phyloP scores from a whole-genome alignment of 2,329 filamentous ascomycete genomes.

The Pseudogymnoascus sp. region DNA sequence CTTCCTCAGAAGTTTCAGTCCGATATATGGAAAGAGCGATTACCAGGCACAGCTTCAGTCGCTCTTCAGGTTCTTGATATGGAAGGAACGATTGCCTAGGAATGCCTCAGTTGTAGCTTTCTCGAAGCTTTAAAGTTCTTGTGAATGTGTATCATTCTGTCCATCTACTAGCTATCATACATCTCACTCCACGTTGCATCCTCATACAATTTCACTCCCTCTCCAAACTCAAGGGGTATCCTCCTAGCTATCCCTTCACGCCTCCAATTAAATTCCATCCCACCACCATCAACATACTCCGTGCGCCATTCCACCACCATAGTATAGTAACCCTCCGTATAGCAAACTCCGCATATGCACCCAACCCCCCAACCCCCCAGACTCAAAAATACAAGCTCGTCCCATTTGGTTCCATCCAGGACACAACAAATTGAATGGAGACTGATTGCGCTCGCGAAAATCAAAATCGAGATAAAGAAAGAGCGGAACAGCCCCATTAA shows the following conservation, averaged over 20 bases:
- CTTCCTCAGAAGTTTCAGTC: too few relatives aligned
- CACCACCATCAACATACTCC: slow-evolving; percentile 1
- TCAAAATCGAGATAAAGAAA: background rate
- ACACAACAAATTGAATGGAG: background rate
- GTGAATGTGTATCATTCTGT: background rate
- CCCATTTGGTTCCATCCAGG: slow-evolving; percentile 1
- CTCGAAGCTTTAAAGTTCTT: background rate
- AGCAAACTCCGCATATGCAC: slow-evolving; percentile 4
- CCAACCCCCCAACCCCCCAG: background rate
- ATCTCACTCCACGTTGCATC: background rate
- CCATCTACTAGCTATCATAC: background rate
- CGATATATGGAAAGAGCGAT: too few relatives aligned
- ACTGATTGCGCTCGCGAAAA: background rate
- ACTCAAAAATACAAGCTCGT: slow-evolving; percentile 3
- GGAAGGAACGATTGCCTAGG: too few relatives aligned
- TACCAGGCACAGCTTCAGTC: too few relatives aligned
- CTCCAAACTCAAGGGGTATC: background rate
- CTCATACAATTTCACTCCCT: background rate
- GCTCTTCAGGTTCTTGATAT: too few relatives aligned
- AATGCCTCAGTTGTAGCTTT: too few relatives aligned
- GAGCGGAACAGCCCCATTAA: background rate
- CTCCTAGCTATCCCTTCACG: background rate
- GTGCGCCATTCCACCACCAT: background rate
- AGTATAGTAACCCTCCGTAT: background rate
- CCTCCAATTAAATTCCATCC: background rate